A percentile compares a stretch with the other conserved stretches of the same genome.
Conservation (phyloP, 768 basidiomycete genomes). For the Filobasidium wieringae region DNA sequence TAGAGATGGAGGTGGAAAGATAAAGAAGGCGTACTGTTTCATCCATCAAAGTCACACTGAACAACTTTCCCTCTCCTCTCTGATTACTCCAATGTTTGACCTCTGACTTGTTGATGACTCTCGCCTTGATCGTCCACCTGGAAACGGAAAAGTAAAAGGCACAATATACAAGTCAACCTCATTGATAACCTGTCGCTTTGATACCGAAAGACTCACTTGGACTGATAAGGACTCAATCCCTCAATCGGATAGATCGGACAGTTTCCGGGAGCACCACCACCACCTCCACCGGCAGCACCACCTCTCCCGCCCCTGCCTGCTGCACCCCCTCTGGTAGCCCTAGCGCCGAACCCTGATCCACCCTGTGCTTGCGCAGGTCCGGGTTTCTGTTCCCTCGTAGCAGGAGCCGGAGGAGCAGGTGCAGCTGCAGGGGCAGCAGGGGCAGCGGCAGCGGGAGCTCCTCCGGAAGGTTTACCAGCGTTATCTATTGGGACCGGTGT, state of each 20-base stretch:
- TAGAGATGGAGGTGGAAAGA: neutral
- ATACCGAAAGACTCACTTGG: constrained; percentile 46
- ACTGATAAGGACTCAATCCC: constrained; percentile 88
- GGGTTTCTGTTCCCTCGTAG: no score
- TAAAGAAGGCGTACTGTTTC: constrained; percentile 54
- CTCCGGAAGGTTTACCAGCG: neutral
- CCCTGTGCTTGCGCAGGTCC: neutral
- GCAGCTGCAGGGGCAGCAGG: constrained; percentile 11
- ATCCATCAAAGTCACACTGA: constrained; percentile 86
- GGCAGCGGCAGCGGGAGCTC: neutral
- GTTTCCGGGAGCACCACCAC: constrained; percentile 19
- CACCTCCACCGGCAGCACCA: constrained; percentile 7
- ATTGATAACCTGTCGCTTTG: neutral
- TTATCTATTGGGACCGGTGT: constrained; percentile 43
- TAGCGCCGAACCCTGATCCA: constrained; percentile 5
- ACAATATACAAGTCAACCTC: neutral
- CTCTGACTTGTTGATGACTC: constrained; percentile 78
- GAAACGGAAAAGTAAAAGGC: no score
- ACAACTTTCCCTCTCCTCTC: constrained; percentile 86
- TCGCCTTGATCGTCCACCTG: constrained; percentile 92
- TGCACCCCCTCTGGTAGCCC: constrained; percentile 18
- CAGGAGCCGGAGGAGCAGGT: no score
- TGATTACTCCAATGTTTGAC: constrained; percentile 80
- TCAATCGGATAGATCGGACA: constrained; percentile 69
- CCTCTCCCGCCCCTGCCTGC: constrained; percentile 16